These are phyloP conservation scores for Tympanopsis confertula DNA, from an alignment of 2,329 filamentous ascomycete species.

Conservation along the genomic window DNA sequence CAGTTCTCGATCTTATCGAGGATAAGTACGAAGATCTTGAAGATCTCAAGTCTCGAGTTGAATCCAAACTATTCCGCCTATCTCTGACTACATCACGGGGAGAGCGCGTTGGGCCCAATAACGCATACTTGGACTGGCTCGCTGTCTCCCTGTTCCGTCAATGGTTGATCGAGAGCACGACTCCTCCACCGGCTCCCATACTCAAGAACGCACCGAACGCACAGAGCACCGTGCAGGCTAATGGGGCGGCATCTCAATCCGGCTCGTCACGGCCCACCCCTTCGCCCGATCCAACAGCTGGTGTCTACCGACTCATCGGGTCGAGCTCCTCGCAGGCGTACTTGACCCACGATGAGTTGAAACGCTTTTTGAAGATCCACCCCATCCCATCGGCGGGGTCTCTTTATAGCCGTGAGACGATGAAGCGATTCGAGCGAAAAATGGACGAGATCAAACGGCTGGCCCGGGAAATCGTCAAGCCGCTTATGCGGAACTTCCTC, in stretches of 20 bases:
- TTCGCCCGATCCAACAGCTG: slow-evolving; percentile 35
- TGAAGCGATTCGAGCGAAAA: slow-evolving; percentile 51
- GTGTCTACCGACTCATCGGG: slow-evolving; percentile 47
- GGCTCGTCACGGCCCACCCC: slow-evolving; percentile 14
- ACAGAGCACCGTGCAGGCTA: slow-evolving; percentile 21
- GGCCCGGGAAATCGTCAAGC: slow-evolving; percentile 51
- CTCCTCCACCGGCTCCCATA: slow-evolving; percentile 38
- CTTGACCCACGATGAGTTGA: slow-evolving; percentile 53
- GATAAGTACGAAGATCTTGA: slow-evolving; percentile 61
- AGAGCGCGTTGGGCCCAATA: slow-evolving; percentile 52
- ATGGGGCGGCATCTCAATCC: slow-evolving; percentile 6
- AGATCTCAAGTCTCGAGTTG: slow-evolving; percentile 48
- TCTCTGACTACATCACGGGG: slow-evolving; percentile 51
- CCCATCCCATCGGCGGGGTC: slow-evolving; percentile 23
- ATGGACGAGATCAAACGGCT: slow-evolving; percentile 57
- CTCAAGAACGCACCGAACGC: slow-evolving; percentile 24
- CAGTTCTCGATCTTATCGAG: slow-evolving; percentile 57
- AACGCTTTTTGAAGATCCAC: slow-evolving; percentile 55
- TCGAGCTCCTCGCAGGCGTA: slow-evolving; percentile 38
- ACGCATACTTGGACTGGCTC: slow-evolving; percentile 57
- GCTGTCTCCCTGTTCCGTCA: slow-evolving; percentile 56
- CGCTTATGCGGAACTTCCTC: slow-evolving; percentile 54
- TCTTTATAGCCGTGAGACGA: slow-evolving; percentile 49
- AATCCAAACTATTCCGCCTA: slow-evolving; percentile 51
- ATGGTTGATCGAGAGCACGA: slow-evolving; percentile 59